Conservation (phyloP, 139 green algal species). For the Pseudopediastrum boryanum region DNA sequence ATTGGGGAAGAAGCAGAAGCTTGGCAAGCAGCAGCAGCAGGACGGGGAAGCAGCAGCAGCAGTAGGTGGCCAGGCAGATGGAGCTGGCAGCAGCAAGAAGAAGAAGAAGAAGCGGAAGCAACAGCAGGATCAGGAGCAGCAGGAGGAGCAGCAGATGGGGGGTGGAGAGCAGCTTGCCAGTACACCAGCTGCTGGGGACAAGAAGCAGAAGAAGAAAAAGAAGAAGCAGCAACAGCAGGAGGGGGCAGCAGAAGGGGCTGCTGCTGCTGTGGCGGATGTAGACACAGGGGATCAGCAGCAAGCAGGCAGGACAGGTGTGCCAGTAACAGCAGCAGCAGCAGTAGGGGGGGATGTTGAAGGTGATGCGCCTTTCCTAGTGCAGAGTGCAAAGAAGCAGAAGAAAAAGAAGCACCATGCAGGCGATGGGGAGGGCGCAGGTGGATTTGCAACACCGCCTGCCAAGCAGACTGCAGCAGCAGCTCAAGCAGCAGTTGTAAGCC, state of each 20-base stretch:
- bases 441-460: not conserved
- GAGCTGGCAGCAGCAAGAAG: not conserved
- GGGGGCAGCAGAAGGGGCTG: not conserved
- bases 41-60: not conserved
- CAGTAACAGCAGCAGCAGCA: constrained; percentile 1
- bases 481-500: not conserved
- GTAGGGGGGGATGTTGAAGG: not conserved
- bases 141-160: constrained; percentile 10
- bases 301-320: not conserved
- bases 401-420: constrained; percentile 17
- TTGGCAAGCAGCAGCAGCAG: not conserved
- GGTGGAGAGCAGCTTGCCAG: too few relatives aligned
- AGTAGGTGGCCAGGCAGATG: not conserved
- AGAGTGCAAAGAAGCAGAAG: constrained; percentile 14
- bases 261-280: not conserved
- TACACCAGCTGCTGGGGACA: not conserved
- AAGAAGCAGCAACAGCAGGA: constrained; percentile 26
- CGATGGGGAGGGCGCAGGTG: not conserved
- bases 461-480: constrained; percentile 1
- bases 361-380: too few relatives aligned
- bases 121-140: not conserved
- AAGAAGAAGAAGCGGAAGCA: constrained; percentile 26
- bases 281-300: not conserved
- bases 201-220: constrained; percentile 25
- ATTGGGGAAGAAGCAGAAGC: constrained; percentile 25